Evolutionary conservation across 2,329 filamentous ascomycete genomes (phyloP).

Genomic region (Emmonsiellopsis sp.): DNA sequence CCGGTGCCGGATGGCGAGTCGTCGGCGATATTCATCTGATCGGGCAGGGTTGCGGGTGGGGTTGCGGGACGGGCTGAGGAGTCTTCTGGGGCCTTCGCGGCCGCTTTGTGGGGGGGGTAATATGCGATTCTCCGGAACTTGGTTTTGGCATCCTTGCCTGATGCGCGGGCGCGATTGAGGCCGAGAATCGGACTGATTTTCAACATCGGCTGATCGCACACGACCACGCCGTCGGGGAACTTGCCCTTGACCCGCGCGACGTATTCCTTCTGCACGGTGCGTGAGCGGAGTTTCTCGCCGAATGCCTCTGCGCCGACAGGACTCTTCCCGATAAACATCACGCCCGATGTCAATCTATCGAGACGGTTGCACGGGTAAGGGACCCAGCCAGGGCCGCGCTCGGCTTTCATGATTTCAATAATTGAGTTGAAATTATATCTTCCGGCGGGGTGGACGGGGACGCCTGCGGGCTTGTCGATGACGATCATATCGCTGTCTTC

Average conservation of each 20-base stretch:
- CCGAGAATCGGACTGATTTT: constrained; percentile 92
- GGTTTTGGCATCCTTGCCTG: constrained; percentile 79
- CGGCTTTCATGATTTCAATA: constrained; percentile 81
- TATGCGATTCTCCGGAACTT: constrained; percentile 92
- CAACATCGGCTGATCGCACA: constrained; percentile 89
- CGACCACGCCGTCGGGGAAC: constrained; percentile 82
- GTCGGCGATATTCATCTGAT: constrained; percentile 16
- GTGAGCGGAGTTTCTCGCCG: constrained; percentile 62
- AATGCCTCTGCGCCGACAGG: constrained; percentile 68
- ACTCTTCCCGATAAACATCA: constrained; percentile 96
- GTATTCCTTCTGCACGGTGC: constrained; percentile 91
- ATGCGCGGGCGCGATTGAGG: constrained; percentile 86
- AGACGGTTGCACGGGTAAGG: constrained; percentile 80
- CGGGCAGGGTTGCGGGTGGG: constrained; percentile 6
- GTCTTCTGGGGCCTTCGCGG: constrained; percentile 11
- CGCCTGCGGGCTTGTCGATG: constrained; percentile 90
- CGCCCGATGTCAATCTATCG: constrained; percentile 84
- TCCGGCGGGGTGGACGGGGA: constrained; percentile 90
- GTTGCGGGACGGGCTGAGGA: constrained; percentile 5
- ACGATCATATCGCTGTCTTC: constrained; percentile 91
- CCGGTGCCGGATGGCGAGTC: constrained; percentile 15
- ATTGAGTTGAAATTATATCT: constrained; percentile 94
- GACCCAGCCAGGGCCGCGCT: constrained; percentile 50
- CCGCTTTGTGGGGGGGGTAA: constrained; percentile 54
- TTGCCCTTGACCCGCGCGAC: constrained; percentile 81